Percentiles rank a stretch among this genome's conserved stretches.
These are phyloP conservation scores for Dryas alaskensis DNA, from an alignment of 306 rosid genomes.

Conservation along the genomic window DNA sequence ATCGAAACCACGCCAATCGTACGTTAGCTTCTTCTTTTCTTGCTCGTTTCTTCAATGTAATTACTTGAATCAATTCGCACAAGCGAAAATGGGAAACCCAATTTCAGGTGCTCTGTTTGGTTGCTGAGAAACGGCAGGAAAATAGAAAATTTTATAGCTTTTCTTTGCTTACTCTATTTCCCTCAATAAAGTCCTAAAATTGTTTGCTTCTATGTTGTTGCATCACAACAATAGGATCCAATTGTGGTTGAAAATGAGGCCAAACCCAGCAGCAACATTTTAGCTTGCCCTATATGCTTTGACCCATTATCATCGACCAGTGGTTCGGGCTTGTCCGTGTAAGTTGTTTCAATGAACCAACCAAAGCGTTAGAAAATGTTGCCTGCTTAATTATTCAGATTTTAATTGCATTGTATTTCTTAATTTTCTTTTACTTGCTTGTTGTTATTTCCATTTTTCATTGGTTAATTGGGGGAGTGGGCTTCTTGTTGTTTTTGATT, in stretches of 20 bases:
- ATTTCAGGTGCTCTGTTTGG: neutral
- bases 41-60: neutral
- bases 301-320: constrained; percentile 40
- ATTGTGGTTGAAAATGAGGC: constrained; percentile 40
- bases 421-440: neutral
- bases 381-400: neutral
- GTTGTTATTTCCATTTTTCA: neutral
- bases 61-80: neutral
- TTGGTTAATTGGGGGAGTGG: neutral
- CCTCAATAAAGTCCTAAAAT: neutral
- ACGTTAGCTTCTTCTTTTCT: constrained; percentile 18
- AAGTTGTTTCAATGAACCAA: constrained; percentile 17
- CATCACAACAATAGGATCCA: constrained; percentile 36
- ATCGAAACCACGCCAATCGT: constrained; percentile 37
- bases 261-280: constrained; percentile 28
- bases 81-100: neutral
- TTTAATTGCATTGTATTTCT: neutral
- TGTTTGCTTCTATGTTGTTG: constrained; percentile 6
- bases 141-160: neutral
- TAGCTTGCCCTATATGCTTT: constrained; percentile 87
- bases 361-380: no score
- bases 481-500: constrained; percentile 20
- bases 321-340: constrained; percentile 53
- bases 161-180: neutral
- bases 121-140: neutral